A percentile compares a stretch with the other conserved stretches of the same genome.
Evolutionary conservation across 148 eudicot species (phyloP).

Genomic region (Polygonum maritimum): DNA sequence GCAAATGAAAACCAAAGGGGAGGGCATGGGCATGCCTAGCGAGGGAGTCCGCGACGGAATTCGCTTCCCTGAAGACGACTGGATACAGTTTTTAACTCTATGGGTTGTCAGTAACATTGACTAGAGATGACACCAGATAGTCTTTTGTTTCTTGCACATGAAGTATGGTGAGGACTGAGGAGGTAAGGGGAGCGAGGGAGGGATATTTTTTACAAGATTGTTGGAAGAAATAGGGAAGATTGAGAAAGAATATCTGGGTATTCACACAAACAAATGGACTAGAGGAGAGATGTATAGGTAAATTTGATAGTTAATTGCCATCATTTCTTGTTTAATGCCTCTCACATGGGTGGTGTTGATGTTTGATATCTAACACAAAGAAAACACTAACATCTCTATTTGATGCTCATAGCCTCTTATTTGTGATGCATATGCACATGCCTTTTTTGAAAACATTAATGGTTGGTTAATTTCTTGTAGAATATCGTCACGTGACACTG

Average conservation of each 20-base stretch:
- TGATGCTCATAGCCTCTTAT: neutral
- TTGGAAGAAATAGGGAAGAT: neutral
- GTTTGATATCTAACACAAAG: neutral
- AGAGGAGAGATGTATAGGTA: neutral
- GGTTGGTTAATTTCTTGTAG: slow-evolving; percentile 23
- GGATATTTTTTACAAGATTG: neutral
- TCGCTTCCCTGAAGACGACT: no score
- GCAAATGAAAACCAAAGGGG: no score
- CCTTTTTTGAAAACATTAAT: neutral
- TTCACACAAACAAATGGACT: neutral
- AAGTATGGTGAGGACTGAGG: neutral
- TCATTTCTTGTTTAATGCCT: neutral
- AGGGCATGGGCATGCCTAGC: no score
- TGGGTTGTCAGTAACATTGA: neutral
- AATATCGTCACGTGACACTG: slow-evolving; percentile 98
- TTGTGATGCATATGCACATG: neutral
- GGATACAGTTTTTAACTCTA: neutral
- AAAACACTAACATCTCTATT: neutral
- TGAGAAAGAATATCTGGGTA: neutral
- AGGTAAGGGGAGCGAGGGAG: neutral
- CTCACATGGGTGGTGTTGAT: neutral
- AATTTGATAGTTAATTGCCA: neutral
- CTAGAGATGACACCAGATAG: neutral
- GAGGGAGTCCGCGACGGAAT: no score
- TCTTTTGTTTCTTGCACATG: neutral